Conservation (phyloP, 331 rosid species). For the Ulmus americana region DNA sequence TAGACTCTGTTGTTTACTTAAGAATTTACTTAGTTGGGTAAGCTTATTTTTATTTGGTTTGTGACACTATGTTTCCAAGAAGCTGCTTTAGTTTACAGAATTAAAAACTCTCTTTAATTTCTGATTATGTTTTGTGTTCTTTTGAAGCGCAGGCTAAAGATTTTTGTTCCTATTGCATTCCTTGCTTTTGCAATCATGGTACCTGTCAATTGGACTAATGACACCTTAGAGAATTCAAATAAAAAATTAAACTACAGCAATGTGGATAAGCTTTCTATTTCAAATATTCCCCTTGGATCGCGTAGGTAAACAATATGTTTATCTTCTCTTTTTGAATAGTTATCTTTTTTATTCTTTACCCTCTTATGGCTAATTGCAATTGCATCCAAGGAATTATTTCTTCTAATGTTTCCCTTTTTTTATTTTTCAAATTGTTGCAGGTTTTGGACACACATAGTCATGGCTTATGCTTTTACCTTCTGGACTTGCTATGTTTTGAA, state of each 20-base stretch:
- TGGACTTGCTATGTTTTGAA: conserved; percentile 84
- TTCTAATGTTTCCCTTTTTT: background rate
- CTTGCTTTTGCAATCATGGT: conserved; percentile 74
- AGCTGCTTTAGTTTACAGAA: background rate
- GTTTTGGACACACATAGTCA: conserved; percentile 93
- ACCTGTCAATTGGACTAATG: conserved; percentile 92
- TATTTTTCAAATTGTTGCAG: conserved; percentile 41
- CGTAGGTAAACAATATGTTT: conserved; percentile 40
- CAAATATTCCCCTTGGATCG: conserved; percentile 76
- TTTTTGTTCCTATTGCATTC: conserved; percentile 72
- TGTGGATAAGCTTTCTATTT: conserved; percentile 87
- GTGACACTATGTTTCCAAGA: background rate
- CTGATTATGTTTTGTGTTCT: conserved; percentile 21
- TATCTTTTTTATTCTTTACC: background rate
- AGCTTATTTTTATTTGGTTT: conserved; percentile 9
- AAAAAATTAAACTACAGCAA: conserved; percentile 43
- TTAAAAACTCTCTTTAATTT: background rate
- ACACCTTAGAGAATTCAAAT: conserved; percentile 55
- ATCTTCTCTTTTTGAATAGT: conserved; percentile 36
- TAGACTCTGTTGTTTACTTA: conserved; percentile 86
- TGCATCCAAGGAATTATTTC: background rate
- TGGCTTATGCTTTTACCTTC: conserved; percentile 90
- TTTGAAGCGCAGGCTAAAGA: conserved; percentile 69
- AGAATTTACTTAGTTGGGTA: conserved; percentile 95
- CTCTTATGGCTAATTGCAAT: background rate